phyloP scores from a whole-genome alignment of 208 protist genomes.

The Sergeia podlipaevii region DNA sequence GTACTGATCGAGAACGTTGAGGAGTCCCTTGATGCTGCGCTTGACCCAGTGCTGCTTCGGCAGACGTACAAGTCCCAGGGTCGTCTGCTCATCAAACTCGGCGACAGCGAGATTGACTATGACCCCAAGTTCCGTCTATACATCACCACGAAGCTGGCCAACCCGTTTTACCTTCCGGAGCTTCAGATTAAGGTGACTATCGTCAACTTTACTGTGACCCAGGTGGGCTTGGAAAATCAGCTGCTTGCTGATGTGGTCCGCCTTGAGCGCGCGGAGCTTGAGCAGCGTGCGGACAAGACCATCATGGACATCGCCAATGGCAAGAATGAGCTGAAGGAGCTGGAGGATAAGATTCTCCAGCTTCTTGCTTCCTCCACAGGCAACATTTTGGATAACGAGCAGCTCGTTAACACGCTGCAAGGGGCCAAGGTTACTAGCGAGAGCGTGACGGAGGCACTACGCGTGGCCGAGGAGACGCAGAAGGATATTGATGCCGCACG shows the following conservation, averaged over 20 bases:
- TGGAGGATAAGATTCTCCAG: conserved; percentile 93
- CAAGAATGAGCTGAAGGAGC: conserved; percentile 92
- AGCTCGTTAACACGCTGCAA: conserved; percentile 94
- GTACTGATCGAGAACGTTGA: conserved; percentile 96
- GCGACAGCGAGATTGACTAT: conserved; percentile 95
- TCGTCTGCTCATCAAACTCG: conserved; percentile 89
- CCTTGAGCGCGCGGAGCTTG: conserved; percentile 91
- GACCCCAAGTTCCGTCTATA: conserved; percentile 94
- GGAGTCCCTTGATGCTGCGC: conserved; percentile 95
- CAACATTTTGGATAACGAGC: conserved; percentile 96
- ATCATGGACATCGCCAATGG: conserved; percentile 94
- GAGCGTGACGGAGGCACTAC: conserved; percentile 86
- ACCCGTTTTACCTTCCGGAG: conserved; percentile 95
- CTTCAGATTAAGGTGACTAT: conserved; percentile 94
- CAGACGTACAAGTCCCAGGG: conserved; percentile 93
- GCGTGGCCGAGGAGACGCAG: conserved; percentile 92
- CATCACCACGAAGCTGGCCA: conserved; percentile 95
- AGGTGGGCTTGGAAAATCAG: conserved; percentile 91
- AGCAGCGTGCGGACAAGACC: conserved; percentile 89
- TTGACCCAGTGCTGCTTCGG: conserved; percentile 95
- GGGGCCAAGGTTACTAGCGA: conserved; percentile 91
- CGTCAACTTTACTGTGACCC: conserved; percentile 95
- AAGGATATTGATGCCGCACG: conserved; percentile 92
- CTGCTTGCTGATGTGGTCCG: conserved; percentile 91
- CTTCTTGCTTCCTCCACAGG: conserved; percentile 91